A percentile compares a stretch with the other conserved stretches of the same genome.
These are phyloP conservation scores for Chrysochromulina tobinii DNA, from an alignment of 78 protist species.

Conservation along the genomic window DNA sequence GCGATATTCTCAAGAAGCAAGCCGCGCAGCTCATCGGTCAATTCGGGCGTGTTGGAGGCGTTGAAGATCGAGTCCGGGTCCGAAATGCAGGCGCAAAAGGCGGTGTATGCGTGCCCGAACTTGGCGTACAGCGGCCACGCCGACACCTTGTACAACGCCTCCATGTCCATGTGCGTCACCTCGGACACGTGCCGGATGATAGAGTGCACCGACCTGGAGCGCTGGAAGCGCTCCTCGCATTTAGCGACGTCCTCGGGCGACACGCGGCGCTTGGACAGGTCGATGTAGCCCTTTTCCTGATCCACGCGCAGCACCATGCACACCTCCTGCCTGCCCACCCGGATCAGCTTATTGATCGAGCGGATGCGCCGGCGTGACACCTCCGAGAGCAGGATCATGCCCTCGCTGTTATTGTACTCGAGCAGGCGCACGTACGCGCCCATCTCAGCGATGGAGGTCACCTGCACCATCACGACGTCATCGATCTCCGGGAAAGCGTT, in stretches of 20 bases:
- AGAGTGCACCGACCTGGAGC: constrained; percentile 79
- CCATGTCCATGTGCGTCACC: constrained; percentile 47
- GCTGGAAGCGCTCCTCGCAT: constrained; percentile 85
- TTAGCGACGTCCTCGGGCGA: constrained; percentile 81
- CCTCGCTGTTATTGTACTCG: constrained; percentile 85
- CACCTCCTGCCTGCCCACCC: constrained; percentile 88
- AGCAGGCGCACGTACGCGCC: constrained; percentile 87
- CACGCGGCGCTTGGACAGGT: constrained; percentile 93
- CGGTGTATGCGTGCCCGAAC: constrained; percentile 91
- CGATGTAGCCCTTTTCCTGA: constrained; percentile 96
- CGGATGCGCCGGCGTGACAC: constrained; percentile 95
- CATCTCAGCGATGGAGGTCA: constrained; percentile 80
- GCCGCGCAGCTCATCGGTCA: constrained; percentile 14
- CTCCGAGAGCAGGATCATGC: constrained; percentile 95
- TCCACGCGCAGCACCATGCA: constrained; percentile 97
- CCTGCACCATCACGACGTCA: constrained; percentile 89
- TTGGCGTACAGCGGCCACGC: constrained; percentile 85
- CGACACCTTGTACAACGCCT: constrained; percentile 52
- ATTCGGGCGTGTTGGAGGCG: neutral
- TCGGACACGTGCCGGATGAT: constrained; percentile 90
- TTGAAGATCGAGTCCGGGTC: constrained; percentile 47
- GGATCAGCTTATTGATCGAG: constrained; percentile 87
- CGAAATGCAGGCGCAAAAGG: constrained; percentile 72
- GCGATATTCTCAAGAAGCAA: constrained; percentile 66
- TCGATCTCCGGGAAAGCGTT: constrained; percentile 88